Evolutionary conservation across 1,139 yeast species (phyloP).

Genomic region (Yamadazyma trypodendri): DNA sequence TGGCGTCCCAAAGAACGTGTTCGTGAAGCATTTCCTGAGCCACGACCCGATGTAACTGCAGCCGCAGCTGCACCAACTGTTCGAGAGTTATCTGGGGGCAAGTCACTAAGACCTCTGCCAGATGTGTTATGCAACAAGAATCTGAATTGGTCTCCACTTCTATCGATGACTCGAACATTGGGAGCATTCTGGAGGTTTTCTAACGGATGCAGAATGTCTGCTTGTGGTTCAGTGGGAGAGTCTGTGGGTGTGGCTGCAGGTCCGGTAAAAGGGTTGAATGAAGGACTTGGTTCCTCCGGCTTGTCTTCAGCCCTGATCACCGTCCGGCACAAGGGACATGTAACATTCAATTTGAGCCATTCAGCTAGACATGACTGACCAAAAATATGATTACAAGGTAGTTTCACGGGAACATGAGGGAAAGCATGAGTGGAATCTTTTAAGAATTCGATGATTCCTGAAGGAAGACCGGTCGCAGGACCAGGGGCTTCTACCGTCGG

Average conservation of each 20-base stretch:
- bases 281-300: slow-evolving; percentile 1
- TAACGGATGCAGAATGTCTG: neutral
- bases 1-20: slow-evolving; percentile 4
- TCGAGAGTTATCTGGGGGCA: neutral
- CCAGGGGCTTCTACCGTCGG: slow-evolving; percentile 4
- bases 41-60: neutral
- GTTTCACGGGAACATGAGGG: slow-evolving; percentile 60
- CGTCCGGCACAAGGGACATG: slow-evolving; percentile 81
- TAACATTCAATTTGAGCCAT: slow-evolving; percentile 68
- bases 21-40: neutral
- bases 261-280: neutral
- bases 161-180: slow-evolving; percentile 6
- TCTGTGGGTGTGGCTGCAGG: slow-evolving; percentile 3
- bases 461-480: slow-evolving; percentile 1
- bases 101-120: neutral
- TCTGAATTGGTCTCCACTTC: slow-evolving; percentile 5
- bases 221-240: neutral
- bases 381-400: slow-evolving; percentile 83
- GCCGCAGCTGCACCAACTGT: too few relatives aligned
- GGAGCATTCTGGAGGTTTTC: slow-evolving; percentile 2
- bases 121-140: slow-evolving; percentile 1
- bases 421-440: slow-evolving; percentile 32
- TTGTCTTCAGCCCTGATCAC: slow-evolving; percentile 25
- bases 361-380: slow-evolving; percentile 72
- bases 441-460: slow-evolving; percentile 5